phyloP scores from a whole-genome alignment of 495 filamentous ascomycete genomes.

The Zalerion maritima region DNA sequence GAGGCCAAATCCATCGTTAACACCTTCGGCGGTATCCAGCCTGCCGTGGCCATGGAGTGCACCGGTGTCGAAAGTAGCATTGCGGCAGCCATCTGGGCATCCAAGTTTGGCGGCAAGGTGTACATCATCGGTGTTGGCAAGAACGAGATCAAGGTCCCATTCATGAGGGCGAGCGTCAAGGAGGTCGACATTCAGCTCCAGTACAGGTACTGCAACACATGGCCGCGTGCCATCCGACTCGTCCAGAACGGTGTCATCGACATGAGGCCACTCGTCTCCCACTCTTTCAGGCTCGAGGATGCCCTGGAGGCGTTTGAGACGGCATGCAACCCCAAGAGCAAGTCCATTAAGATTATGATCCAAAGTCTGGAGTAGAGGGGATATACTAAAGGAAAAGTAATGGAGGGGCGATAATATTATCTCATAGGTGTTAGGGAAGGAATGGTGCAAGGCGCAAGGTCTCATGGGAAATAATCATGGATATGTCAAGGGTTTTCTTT shows the following conservation, averaged over 20 bases:
- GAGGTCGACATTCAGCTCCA: constrained; percentile 93
- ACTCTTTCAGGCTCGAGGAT: constrained; percentile 73
- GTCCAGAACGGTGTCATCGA: constrained; percentile 71
- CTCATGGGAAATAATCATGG: too few species aligned
- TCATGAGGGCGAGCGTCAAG: constrained; percentile 77
- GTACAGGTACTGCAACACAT: constrained; percentile 90
- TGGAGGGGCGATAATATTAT: constrained; percentile 1
- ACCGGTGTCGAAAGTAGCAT: constrained; percentile 87
- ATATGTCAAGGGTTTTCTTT: too few species aligned
- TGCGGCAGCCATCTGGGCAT: constrained; percentile 67
- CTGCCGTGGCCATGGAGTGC: constrained; percentile 70
- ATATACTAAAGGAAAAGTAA: constrained; percentile 1
- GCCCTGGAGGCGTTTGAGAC: constrained; percentile 80
- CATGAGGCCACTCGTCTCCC: constrained; percentile 68
- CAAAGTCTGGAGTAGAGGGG: constrained; percentile 36
- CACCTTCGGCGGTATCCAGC: constrained; percentile 55
- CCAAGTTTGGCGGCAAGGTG: constrained; percentile 87
- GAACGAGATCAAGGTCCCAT: constrained; percentile 86
- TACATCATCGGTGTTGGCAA: constrained; percentile 88
- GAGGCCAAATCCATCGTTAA: constrained; percentile 49
- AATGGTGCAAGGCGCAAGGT: too few species aligned
- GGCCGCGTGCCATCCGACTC: constrained; percentile 82
- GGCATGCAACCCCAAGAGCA: constrained; percentile 72
- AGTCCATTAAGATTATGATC: constrained; percentile 93
- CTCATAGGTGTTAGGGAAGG: constrained; percentile 1